Evolutionary conservation across 768 basidiomycete species (phyloP).

Genomic region (Boletus rufocinnamomeus): DNA sequence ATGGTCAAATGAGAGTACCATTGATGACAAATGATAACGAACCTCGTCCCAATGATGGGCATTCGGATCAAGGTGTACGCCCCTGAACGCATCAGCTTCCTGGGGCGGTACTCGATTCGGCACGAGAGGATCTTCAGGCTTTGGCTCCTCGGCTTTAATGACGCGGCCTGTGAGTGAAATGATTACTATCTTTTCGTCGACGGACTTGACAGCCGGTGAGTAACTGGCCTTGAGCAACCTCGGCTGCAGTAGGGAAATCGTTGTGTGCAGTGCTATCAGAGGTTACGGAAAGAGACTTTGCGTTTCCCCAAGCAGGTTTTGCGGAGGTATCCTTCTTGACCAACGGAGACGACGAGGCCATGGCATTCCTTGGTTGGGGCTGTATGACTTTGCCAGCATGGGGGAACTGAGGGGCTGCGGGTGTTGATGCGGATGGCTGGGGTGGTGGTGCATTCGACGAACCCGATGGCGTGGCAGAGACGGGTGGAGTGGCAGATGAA

Average conservation of each 20-base stretch:
- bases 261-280: conserved; percentile 46
- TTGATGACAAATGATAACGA: conserved; percentile 32
- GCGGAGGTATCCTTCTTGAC: conserved; percentile 34
- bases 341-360: conserved; percentile 34
- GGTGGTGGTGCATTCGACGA: conserved; percentile 49
- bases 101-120: conserved; percentile 65
- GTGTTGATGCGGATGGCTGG: conserved; percentile 41
- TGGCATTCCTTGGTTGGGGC: conserved; percentile 51
- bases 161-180: conserved; percentile 23
- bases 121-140: conserved; percentile 52
- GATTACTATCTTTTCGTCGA: conserved; percentile 13
- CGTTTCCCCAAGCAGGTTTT: conserved; percentile 75
- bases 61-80: conserved; percentile 91
- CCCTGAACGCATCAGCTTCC: conserved; percentile 92
- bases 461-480: conserved; percentile 49
- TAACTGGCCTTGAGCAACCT: conserved; percentile 80
- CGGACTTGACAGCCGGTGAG: background rate
- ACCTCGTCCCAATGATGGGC: conserved; percentile 99
- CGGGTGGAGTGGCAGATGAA: conserved; percentile 67
- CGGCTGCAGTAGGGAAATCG: conserved; percentile 97
- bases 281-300: conserved; percentile 41
- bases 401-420: conserved; percentile 51
- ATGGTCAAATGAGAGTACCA: conserved; percentile 7
- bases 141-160: conserved; percentile 39
- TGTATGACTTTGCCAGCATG: conserved; percentile 69